phyloP scores from a whole-genome alignment of 805 yeast species.

The Pichia scutulata region DNA sequence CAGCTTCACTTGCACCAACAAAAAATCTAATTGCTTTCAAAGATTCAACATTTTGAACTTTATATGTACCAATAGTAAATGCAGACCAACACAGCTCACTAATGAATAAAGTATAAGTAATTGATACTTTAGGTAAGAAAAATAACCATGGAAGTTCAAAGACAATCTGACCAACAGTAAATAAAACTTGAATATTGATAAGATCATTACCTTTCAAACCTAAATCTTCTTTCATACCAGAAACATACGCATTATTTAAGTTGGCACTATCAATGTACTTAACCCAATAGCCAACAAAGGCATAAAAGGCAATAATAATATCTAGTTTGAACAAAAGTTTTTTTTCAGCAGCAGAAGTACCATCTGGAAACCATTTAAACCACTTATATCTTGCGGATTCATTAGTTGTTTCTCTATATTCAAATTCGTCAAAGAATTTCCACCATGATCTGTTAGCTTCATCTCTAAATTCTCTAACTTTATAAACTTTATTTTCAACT shows the following conservation, averaged over 20 bases:
- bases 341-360: conserved; percentile 41
- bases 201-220: conserved; percentile 57
- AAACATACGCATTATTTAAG: conserved; percentile 57
- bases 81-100: conserved; percentile 64
- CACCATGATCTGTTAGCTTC: conserved; percentile 49
- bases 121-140: conserved; percentile 46
- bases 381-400: conserved; percentile 33
- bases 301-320: conserved; percentile 43
- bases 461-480: conserved; percentile 37
- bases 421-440: conserved; percentile 54
- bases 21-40: conserved; percentile 59
- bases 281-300: conserved; percentile 60
- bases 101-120: conserved; percentile 44
- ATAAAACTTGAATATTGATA: conserved; percentile 50
- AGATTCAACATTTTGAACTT: conserved; percentile 40
- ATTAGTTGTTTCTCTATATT: conserved; percentile 39
- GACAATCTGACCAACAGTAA: conserved; percentile 49
- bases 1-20: conserved; percentile 63
- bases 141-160: conserved; percentile 59
- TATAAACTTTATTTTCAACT: conserved; percentile 5
- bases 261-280: conserved; percentile 58
- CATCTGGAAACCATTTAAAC: conserved; percentile 48
- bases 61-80: conserved; percentile 50
- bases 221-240: conserved; percentile 53
- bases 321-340: conserved; percentile 47